Conservation (phyloP, 2,329 filamentous ascomycete species). For the Ceratocystis ficicola region DNA sequence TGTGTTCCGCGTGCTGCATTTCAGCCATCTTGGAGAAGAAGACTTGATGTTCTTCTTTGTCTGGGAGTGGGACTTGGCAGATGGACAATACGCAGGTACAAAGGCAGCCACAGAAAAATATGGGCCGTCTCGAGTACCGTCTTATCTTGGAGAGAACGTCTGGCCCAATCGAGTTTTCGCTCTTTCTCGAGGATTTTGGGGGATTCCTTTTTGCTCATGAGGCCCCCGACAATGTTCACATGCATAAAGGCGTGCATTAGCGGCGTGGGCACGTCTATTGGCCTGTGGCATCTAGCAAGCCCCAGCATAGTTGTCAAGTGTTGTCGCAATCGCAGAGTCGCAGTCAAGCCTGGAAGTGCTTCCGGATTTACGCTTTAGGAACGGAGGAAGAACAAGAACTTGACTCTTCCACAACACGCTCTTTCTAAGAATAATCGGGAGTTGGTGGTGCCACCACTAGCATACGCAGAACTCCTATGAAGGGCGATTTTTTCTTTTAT, state of each 20-base stretch:
- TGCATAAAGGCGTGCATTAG: constrained; percentile 10
- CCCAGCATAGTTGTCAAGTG: not conserved
- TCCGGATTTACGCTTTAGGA: not conserved
- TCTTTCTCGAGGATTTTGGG: not conserved
- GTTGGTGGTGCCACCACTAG: not conserved
- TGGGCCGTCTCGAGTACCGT: not conserved
- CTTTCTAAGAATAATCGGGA: constrained; percentile 8
- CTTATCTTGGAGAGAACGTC: not conserved
- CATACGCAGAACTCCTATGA: not conserved
- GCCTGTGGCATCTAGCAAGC: not conserved
- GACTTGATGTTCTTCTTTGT: not conserved
- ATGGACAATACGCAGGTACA: constrained; percentile 3
- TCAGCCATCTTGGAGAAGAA: not conserved
- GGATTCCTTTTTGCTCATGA: not conserved
- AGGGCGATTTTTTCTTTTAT: no score
- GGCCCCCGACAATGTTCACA: not conserved
- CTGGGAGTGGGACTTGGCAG: not conserved
- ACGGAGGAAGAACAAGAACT: not conserved
- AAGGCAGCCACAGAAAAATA: not conserved
- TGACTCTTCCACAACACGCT: not conserved
- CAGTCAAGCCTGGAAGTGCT: not conserved
- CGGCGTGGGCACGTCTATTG: not conserved
- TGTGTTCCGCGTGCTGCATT: not conserved
- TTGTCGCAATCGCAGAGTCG: not conserved
- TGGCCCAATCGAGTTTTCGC: not conserved